Evolutionary conservation across 768 basidiomycete species (phyloP), one percentile per base, ranked within the genome.

Genomic region (Suillus subluteus): DNA sequence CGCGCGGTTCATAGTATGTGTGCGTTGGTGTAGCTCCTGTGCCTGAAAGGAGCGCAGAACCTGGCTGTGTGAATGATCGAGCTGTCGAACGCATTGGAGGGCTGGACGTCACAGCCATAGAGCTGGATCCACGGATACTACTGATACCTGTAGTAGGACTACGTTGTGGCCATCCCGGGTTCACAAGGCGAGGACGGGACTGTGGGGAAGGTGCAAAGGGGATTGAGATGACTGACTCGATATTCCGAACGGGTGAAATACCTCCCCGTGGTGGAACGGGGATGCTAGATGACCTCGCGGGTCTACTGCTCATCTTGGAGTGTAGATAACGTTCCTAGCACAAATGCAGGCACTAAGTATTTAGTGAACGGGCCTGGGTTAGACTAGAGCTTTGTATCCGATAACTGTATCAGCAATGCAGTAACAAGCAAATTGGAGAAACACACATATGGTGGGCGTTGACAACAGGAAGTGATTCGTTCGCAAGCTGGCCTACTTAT

Each of bases 171-270:
- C 74, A 75, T 52, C 73, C 79, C 6, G 75, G 76, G 65, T 75
- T 79, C 21, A 78, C 65, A 35, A 80, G 75, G 65, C 81, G 81
- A 35, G 80, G 79, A n/a, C 84, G 80, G 50, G 78, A 73, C 56
- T 81, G 80, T 1, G 78, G 72, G 59, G 68, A 74, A 6, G 80
- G 71, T 62, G 76, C 73, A 65, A 87, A 82, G 11, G 89, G 88
- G 67, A 90, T 86, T n/a, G 87, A 82, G 38, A 91, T 87, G 56
- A 86, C 82, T 59, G 84, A 84, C 73, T 91, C 91, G 64, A 92
- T 86, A 67, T 87, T 87, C 66, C 88, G 83, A 70, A 83, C 76
- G 46, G 86, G 81, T 6, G 84, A 78, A 40, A 81, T 76, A 30
- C 81, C 73, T 67, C 76, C 82, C 63, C 84, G 81, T n/a, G 59